phyloP scores from a whole-genome alignment of 164 flowering plant species.

The Nymphaea thermarum region DNA sequence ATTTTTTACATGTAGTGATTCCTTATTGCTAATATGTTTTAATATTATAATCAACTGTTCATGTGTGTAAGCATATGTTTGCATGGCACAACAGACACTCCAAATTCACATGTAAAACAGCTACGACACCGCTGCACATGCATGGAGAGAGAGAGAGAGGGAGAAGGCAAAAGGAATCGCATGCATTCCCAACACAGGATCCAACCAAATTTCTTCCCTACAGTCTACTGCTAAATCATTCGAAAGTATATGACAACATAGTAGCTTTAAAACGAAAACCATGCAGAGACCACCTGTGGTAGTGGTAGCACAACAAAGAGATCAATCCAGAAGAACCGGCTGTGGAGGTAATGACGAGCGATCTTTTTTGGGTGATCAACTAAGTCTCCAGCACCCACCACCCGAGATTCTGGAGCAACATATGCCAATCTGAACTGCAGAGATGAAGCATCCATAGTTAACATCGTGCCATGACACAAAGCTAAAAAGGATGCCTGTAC shows the following conservation, averaged over 20 bases:
- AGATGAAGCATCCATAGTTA: background rate
- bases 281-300: slow-evolving; percentile 45
- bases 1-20: no score
- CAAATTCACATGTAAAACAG: background rate
- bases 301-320: slow-evolving; percentile 66
- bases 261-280: background rate
- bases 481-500: background rate
- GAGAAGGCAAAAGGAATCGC: background rate
- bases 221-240: no score
- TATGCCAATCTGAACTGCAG: slow-evolving; percentile 85
- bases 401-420: slow-evolving; percentile 82
- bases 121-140: no score
- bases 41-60: no score
- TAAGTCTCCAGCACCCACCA: slow-evolving; percentile 82
- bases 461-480: no score
- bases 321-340: slow-evolving; percentile 46
- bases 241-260: background rate
- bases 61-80: no score
- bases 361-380: slow-evolving; percentile 77
- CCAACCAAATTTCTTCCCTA: no score
- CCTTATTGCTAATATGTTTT: no score
- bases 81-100: no score
- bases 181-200: background rate
- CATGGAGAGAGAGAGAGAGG: background rate
- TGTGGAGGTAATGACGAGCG: slow-evolving; percentile 54